Base-by-base conservation (phyloP, 345 rosid species). In the Jatropha curcas region DNA sequence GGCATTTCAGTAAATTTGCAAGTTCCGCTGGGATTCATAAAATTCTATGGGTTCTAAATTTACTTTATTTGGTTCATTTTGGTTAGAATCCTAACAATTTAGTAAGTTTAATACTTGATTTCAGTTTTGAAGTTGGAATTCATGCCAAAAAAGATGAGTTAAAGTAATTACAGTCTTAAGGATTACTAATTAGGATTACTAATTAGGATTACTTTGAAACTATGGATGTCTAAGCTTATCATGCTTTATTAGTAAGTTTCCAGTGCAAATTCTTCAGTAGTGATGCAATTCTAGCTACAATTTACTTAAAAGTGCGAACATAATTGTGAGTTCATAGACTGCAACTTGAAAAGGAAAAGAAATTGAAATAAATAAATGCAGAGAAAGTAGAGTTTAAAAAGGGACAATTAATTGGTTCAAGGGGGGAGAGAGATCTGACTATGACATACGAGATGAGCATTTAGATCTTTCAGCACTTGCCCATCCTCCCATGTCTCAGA, bases 401-500 rank as follows among this genome's bases (percentile, higher is more conserved):
- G 19, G 19, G 68, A 52, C 30, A 69, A 71, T 64, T 46, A 41
- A 30, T 13, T 51, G 62, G 25, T 39, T 56, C 25, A 59, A 9
- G 16, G n/a, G 31, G 14, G 27, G 16, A 30, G 28, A 70, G 59
- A 78, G 39, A 68, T 17, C 31, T 17, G 48, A 69, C 24, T 31
- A 46, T 46, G 71, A 84, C 96, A 43, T 83, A 96, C 99, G 66
- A 96, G 97, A 77, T 93, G 96, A 81, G 85, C 77, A 86, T 96
- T 96, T 78, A 96, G 70, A 86, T 96, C 99, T 84, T 93, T 96
- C 80, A 96, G 83, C 51, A 87, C 86, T 79, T 91, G 99, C 61
- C 99, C 99, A 71, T 96, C 99, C 84, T 96, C 99, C 99, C 99
- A 96, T 2, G 97, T 91, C 86, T 96, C 99, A 77, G 98, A 86